Evolutionary conservation across 345 rosid species (phyloP), one percentile per base, ranked within the genome.

Genomic region (Mangifera indica): DNA sequence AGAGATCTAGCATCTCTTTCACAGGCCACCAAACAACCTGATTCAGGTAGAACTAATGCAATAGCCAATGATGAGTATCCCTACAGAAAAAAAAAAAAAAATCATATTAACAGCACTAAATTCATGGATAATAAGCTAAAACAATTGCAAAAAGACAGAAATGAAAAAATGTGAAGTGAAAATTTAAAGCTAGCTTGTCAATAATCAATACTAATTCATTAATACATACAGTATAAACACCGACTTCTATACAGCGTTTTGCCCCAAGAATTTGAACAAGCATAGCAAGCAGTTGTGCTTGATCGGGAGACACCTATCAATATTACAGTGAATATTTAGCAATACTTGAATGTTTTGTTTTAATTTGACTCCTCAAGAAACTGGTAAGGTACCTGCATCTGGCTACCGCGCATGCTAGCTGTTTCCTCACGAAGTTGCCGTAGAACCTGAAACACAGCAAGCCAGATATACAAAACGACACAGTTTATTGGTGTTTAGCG

Each of bases 41-140:
- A 86, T 77, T 89, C 92, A 0, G 97, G 95, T 40, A 94, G 76
- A 62, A 53, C 93, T 69, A 92, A 84, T 53, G 97, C 98, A 79
- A 94, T 70, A 57, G 98, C 93, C 88, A 94, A 78, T 5, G 98
- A 94, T 15, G 98, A 92, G 83, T 90, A 92, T 24, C 97, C 98
- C 98, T 92, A 75, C 66, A 59, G 61, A 63, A 22, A 12, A 56
- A 44, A 54, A 21, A 37, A 26, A 14, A 46, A 69, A 53, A 5
- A 45, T 8, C 56, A 63, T 21, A 60, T 49, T 21, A 15, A 55
- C 26, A 20, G 59, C 45, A 73, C 0, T 7, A 17, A 21, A 66
- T 24, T 25, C 8, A 8, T 17, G 5, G 4, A 20, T 10, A 13
- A 55, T 24, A 54, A 52, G 37, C 14, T 44, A 70, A 29, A 55